phyloP scores from a whole-genome alignment of 768 basidiomycete species.

The Suillus spraguei region DNA sequence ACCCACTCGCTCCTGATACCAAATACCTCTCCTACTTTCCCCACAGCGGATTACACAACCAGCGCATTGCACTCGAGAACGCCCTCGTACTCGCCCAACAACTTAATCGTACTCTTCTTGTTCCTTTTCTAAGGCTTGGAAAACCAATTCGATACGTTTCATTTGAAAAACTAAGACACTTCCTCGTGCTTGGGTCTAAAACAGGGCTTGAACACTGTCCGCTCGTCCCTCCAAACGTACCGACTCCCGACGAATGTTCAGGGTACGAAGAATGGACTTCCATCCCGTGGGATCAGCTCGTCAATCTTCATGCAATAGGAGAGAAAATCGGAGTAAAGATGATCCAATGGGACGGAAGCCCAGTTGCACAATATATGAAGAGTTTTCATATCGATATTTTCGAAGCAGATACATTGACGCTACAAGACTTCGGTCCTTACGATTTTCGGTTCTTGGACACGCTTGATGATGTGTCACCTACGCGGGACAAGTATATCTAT shows the following conservation, averaged over 20 bases:
- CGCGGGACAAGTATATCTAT: conserved; percentile 43
- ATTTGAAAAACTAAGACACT: conserved; percentile 49
- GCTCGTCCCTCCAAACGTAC: conserved; percentile 33
- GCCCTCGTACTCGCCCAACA: conserved; percentile 71
- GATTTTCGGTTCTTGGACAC: neutral
- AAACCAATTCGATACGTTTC: conserved; percentile 61
- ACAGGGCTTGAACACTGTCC: conserved; percentile 55
- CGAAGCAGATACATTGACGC: neutral
- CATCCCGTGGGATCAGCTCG: conserved; percentile 71
- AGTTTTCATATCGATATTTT: neutral
- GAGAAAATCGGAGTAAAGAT: neutral
- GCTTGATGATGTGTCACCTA: conserved; percentile 23
- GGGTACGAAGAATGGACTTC: conserved; percentile 63
- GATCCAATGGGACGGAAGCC: conserved; percentile 2
- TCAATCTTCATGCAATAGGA: conserved; percentile 49
- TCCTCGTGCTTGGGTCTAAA: conserved; percentile 52
- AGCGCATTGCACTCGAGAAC: conserved; percentile 86
- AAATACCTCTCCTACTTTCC: conserved; percentile 75
- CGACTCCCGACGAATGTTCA: conserved; percentile 56
- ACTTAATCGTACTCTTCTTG: conserved; percentile 75
- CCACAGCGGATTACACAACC: conserved; percentile 85
- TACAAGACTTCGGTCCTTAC: neutral
- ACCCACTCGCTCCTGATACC: conserved; percentile 39
- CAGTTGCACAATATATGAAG: neutral
- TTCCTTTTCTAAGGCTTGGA: conserved; percentile 77